Percentiles rank a stretch among this genome's conserved stretches.
Evolutionary conservation across 768 basidiomycete genomes (phyloP).

Genomic region (Boletus barrowsii): DNA sequence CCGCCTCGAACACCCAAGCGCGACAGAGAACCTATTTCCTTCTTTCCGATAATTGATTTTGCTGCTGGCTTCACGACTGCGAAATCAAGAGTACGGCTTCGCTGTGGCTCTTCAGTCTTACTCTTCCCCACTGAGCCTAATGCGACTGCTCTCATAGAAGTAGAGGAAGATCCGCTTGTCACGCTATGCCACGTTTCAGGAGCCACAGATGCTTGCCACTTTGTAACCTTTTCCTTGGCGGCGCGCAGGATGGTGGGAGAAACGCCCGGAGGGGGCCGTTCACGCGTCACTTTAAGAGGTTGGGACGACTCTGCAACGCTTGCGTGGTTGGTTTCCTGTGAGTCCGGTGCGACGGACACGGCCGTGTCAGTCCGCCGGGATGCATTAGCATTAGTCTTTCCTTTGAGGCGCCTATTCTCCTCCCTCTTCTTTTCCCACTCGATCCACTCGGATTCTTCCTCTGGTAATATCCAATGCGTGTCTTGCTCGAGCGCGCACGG

Average conservation of each 20-base stretch:
- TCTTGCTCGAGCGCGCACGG: constrained; percentile 20
- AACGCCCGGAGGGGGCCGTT: constrained; percentile 8
- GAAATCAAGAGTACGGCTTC: constrained; percentile 37
- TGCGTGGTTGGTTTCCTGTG: constrained; percentile 1
- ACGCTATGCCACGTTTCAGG: constrained; percentile 16
- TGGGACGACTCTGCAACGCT: background rate
- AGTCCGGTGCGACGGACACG: constrained; percentile 2
- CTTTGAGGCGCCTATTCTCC: constrained; percentile 16
- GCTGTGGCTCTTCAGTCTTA: constrained; percentile 16
- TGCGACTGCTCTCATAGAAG: constrained; percentile 3
- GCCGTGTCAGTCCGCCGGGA: constrained; percentile 5
- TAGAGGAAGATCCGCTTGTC: background rate
- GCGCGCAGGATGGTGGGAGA: constrained; percentile 26
- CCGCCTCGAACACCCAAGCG: background rate
- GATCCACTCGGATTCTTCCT: constrained; percentile 48
- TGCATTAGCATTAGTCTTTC: constrained; percentile 11
- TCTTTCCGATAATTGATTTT: constrained; percentile 24
- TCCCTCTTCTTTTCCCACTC: constrained; percentile 40
- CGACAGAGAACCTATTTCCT: constrained; percentile 5
- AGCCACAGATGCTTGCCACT: constrained; percentile 34
- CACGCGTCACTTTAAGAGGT: background rate
- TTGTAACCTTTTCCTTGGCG: constrained; percentile 36
- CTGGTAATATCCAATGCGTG: constrained; percentile 38
- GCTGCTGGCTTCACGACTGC: constrained; percentile 41
- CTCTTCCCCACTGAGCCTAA: constrained; percentile 10